A percentile compares a stretch with the other conserved stretches of the same genome.
These are phyloP conservation scores for Juncus effusus DNA, from an alignment of 176 grass and related monocot genomes.

Conservation along the genomic window DNA sequence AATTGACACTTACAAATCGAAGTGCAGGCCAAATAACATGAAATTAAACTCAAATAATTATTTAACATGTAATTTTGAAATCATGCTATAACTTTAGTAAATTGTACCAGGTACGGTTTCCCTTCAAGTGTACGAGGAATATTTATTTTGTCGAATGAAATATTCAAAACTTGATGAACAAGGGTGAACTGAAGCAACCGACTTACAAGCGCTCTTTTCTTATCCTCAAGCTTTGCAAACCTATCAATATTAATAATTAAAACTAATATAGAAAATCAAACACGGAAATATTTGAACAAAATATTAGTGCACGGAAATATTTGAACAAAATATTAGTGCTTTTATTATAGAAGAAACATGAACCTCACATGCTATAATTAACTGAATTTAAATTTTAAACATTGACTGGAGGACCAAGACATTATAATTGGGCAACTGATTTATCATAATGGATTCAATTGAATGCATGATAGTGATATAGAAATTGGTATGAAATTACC, in stretches of 20 bases:
- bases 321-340: too few species aligned
- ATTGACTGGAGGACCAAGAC: too few species aligned
- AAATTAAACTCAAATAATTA: neutral
- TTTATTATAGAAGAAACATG: too few species aligned
- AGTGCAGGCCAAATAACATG: neutral
- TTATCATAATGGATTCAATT: too few species aligned
- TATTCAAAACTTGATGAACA: conserved; percentile 41
- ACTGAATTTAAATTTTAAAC: too few species aligned
- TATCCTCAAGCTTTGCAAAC: conserved; percentile 59
- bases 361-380: too few species aligned
- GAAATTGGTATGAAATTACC: too few species aligned
- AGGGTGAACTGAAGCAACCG: conserved; percentile 66
- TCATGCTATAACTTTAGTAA: neutral
- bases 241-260: conserved; percentile 30
- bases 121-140: conserved; percentile 50
- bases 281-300: too few species aligned
- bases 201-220: conserved; percentile 69
- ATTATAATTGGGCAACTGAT: too few species aligned
- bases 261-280: too few species aligned
- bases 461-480: too few species aligned
- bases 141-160: conserved; percentile 45
- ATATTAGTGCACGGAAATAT: too few species aligned
- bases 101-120: conserved; percentile 68
- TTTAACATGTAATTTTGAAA: neutral
- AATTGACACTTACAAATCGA: neutral